Percentiles rank a stretch among this genome's conserved stretches.
Evolutionary conservation across 2,329 filamentous ascomycete species (phyloP).

Genomic region (Cladophialophora chaetospira): DNA sequence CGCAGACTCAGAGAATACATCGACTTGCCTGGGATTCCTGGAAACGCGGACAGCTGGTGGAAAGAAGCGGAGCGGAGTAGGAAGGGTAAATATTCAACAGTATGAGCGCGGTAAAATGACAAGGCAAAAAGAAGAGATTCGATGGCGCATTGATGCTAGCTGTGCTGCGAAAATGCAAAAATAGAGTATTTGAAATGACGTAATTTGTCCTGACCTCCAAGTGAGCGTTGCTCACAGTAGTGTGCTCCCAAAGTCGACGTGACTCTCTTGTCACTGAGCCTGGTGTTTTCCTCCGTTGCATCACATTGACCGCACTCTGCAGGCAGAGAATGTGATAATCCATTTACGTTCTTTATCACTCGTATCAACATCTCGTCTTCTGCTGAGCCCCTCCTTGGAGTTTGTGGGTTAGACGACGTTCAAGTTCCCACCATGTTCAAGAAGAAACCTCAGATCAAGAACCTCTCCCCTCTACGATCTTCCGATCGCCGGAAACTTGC

Average conservation of each 20-base stretch:
- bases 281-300: no score
- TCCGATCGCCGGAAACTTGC: conserved; percentile 68
- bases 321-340: no score
- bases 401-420: not conserved
- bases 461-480: conserved; percentile 65
- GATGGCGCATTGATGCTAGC: not conserved
- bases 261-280: no score
- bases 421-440: conserved; percentile 56
- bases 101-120: not conserved
- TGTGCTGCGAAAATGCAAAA: not conserved
- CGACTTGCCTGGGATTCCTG: conserved; percentile 46
- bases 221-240: no score
- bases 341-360: no score
- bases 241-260: no score
- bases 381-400: no score
- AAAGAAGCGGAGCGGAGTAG: conserved; percentile 34
- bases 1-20: conserved; percentile 57
- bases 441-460: conserved; percentile 68
- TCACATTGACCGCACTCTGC: no score
- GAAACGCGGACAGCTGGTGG: conserved; percentile 53
- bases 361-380: no score
- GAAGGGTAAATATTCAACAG: conserved; percentile 26
- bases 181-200: conserved; percentile 1
- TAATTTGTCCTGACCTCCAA: not conserved
- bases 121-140: not conserved